phyloP scores from a whole-genome alignment of 345 rosid species.

The Salix caprea region DNA sequence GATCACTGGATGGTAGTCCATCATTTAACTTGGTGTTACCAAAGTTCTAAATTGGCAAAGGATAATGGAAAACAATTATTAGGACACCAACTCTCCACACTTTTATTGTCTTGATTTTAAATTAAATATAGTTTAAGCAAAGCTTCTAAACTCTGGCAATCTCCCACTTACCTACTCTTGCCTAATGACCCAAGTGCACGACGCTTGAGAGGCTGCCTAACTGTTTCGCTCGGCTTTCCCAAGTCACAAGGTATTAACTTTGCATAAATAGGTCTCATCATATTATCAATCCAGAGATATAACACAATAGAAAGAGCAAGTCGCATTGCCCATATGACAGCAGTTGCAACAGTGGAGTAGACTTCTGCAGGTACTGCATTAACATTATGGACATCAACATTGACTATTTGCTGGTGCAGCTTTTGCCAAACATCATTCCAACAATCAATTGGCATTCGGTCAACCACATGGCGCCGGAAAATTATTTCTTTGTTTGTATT shows the following conservation, averaged over 20 bases:
- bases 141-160: neutral
- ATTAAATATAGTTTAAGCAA: too few species aligned
- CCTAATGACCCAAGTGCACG: constrained; percentile 88
- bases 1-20: neutral
- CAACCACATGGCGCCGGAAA: constrained; percentile 78
- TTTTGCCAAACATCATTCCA: constrained; percentile 96
- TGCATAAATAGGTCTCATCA: constrained; percentile 80
- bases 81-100: too few species aligned
- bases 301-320: constrained; percentile 71
- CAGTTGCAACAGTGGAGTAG: constrained; percentile 76
- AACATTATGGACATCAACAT: constrained; percentile 78
- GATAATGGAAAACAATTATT: neutral
- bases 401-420: constrained; percentile 82
- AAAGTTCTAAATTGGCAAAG: neutral
- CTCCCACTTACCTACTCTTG: constrained; percentile 69
- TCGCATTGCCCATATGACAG: constrained; percentile 88
- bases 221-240: constrained; percentile 58
- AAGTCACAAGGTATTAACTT: constrained; percentile 88
- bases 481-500: constrained; percentile 53
- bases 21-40: neutral
- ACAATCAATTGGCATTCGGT: constrained; percentile 89
- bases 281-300: constrained; percentile 76
- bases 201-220: constrained; percentile 58
- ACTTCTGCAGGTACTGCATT: constrained; percentile 73
- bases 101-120: too few species aligned